Evolutionary conservation across 1,139 yeast genomes (phyloP).

Genomic region (Geotrichum restrictum): DNA sequence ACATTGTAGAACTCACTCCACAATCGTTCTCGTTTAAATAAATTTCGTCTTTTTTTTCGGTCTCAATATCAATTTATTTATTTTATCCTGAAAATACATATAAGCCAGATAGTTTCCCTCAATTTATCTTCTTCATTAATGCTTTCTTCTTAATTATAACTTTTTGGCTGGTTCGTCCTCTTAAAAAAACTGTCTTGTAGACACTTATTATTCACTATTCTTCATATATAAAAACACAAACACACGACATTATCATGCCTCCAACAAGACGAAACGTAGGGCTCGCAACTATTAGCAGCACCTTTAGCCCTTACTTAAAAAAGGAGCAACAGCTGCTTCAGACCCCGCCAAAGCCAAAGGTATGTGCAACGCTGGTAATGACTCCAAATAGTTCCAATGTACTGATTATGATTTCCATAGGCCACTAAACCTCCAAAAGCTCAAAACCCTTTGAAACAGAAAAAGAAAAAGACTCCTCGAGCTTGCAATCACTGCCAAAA

Average conservation of each 20-base stretch:
- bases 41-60: background rate
- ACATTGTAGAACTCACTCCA: background rate
- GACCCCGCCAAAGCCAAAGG: slow-evolving; percentile 8
- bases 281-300: slow-evolving; percentile 8
- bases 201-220: too few relatives aligned
- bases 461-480: slow-evolving; percentile 57
- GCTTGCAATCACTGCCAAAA: slow-evolving; percentile 89
- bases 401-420: background rate
- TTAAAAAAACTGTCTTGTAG: too few relatives aligned
- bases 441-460: slow-evolving; percentile 10
- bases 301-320: slow-evolving; percentile 11
- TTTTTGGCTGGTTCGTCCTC: too few relatives aligned
- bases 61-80: too few relatives aligned
- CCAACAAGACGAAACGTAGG: slow-evolving; percentile 3
- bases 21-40: slow-evolving; percentile 1
- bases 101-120: too few relatives aligned
- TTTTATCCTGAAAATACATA: too few relatives aligned
- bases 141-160: too few relatives aligned
- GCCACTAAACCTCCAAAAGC: slow-evolving; percentile 3
- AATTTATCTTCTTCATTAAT: too few relatives aligned
- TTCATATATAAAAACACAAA: too few relatives aligned
- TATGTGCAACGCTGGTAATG: too few relatives aligned
- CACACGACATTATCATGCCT: background rate
- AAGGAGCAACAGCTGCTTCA: slow-evolving; percentile 7
- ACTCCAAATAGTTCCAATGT: too few relatives aligned